A percentile compares a stretch with the other conserved stretches of the same genome.
Conservation (phyloP, 176 grass and related monocot genomes). For the Tillandsia leiboldiana region DNA sequence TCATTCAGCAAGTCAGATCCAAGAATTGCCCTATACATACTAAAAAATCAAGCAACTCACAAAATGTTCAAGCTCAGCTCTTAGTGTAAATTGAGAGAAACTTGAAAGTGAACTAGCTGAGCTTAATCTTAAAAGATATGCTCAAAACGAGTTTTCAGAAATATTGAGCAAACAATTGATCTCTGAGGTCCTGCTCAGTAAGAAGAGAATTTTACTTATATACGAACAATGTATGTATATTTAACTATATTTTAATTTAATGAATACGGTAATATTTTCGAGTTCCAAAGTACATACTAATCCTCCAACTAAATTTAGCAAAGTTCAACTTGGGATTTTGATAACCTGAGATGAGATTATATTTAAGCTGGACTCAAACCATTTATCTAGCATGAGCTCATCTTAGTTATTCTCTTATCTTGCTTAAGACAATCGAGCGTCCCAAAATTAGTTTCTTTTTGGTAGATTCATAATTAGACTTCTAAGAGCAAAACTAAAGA, state of each 20-base stretch:
- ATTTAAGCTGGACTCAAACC: neutral
- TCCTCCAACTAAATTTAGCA: neutral
- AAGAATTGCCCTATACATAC: slow-evolving; percentile 1
- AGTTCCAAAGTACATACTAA: neutral
- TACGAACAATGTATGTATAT: too few relatives aligned
- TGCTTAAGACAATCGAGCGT: neutral
- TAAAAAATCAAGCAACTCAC: neutral
- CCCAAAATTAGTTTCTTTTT: neutral
- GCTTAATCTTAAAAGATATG: neutral
- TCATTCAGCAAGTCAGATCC: neutral
- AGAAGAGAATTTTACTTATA: too few relatives aligned
- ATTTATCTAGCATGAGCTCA: neutral
- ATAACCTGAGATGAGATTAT: neutral
- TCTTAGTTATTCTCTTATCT: neutral
- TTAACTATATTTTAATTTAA: too few relatives aligned
- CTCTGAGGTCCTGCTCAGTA: too few relatives aligned
- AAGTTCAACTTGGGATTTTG: neutral
- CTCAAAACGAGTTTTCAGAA: neutral
- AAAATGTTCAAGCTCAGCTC: neutral
- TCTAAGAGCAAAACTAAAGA: neutral
- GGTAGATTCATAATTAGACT: neutral
- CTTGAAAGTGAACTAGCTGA: neutral
- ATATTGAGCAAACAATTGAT: too few relatives aligned
- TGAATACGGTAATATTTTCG: too few relatives aligned
- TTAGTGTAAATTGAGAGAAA: neutral